A percentile compares a stretch with the other conserved stretches of the same genome.
Conservation (phyloP, 805 yeast species). For the Saccharomycopsis sp. region DNA sequence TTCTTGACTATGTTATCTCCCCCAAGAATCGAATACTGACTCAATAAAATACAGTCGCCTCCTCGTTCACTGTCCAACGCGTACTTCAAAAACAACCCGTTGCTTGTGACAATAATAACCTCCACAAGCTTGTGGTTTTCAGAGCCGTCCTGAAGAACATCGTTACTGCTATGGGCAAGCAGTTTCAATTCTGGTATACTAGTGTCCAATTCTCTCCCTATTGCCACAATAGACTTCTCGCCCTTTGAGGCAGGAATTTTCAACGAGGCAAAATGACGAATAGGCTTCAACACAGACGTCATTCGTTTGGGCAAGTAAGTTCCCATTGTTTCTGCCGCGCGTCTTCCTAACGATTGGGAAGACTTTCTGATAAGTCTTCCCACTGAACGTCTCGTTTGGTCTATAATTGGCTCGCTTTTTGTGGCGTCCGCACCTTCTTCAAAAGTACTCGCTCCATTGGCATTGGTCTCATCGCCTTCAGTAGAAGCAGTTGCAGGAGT, state of each 20-base stretch:
- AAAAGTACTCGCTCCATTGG: not conserved
- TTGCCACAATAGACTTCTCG: constrained; percentile 42
- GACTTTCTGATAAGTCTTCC: constrained; percentile 72
- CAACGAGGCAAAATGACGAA: constrained; percentile 85
- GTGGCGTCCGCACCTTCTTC: not conserved
- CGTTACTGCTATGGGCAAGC: not conserved
- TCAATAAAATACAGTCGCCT: constrained; percentile 80
- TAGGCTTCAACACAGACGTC: constrained; percentile 79
- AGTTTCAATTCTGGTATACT: not conserved
- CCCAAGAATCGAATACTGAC: constrained; percentile 51
- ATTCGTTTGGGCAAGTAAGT: constrained; percentile 78
- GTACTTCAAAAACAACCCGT: constrained; percentile 76
- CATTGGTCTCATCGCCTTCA: constrained; percentile 21
- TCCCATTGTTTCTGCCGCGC: constrained; percentile 84
- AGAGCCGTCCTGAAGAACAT: not conserved
- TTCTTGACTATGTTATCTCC: not conserved
- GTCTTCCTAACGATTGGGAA: constrained; percentile 68
- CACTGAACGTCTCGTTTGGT: constrained; percentile 61
- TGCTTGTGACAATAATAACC: constrained; percentile 69
- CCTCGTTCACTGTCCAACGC: constrained; percentile 82
- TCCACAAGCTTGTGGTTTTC: constrained; percentile 31
- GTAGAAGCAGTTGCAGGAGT: constrained; percentile 22
- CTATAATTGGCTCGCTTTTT: constrained; percentile 56
- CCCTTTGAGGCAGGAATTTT: constrained; percentile 55
- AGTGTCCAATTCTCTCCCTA: constrained; percentile 30